These are phyloP conservation scores for Tricholoma terreum DNA, from an alignment of 768 basidiomycete genomes.

Conservation along the genomic window DNA sequence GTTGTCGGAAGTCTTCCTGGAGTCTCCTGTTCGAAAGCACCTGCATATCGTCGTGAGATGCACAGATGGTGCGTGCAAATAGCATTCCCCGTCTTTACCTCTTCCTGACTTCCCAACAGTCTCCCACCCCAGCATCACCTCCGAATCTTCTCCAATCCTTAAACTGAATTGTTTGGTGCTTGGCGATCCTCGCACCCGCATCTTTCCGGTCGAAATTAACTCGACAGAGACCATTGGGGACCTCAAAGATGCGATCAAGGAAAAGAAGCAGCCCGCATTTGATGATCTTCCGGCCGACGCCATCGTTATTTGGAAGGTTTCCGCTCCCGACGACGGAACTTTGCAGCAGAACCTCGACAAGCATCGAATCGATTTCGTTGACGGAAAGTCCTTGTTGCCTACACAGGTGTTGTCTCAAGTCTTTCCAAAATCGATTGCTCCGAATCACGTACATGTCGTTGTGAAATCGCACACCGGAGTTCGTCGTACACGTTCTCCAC, in stretches of 20 bases:
- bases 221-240: too few species aligned
- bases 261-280: background rate
- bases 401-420: background rate
- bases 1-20: too few species aligned
- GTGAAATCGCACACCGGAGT: too few species aligned
- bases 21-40: too few species aligned
- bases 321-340: background rate
- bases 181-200: background rate
- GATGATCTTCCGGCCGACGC: background rate
- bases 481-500: too few species aligned
- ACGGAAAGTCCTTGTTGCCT: background rate
- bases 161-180: constrained; percentile 1
- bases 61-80: background rate
- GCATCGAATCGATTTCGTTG: background rate
- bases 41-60: background rate
- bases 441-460: too few species aligned
- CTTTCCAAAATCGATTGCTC: background rate
- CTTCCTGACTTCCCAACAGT: background rate
- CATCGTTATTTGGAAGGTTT: background rate
- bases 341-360: background rate
- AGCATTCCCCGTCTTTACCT: background rate
- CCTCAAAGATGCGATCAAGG: background rate
- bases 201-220: background rate
- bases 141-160: background rate
- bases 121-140: background rate